Conservation (phyloP, 345 rosid species). For the Populus pruinosa region DNA sequence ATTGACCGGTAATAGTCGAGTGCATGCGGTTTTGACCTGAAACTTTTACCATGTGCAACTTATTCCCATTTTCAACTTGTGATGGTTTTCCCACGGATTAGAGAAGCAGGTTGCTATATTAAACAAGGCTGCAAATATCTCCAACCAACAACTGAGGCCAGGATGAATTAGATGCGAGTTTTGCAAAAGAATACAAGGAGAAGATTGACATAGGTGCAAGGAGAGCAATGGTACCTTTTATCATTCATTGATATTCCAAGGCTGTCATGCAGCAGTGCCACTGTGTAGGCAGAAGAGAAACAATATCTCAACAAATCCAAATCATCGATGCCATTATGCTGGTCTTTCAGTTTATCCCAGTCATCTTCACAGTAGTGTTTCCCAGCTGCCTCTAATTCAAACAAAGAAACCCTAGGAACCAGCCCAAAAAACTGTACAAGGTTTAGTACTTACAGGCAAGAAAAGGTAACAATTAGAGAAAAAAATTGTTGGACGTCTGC, state of each 20-base stretch:
- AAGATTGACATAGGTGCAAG: neutral
- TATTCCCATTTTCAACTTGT: neutral
- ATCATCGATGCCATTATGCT: slow-evolving; percentile 26
- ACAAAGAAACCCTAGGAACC: slow-evolving; percentile 30
- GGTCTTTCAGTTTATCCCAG: slow-evolving; percentile 33
- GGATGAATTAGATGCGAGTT: neutral
- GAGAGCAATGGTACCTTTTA: slow-evolving; percentile 24
- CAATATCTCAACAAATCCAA: slow-evolving; percentile 45
- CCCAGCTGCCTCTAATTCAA: slow-evolving; percentile 40
- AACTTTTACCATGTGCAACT: neutral
- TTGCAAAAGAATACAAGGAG: neutral
- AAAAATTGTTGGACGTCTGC: neutral
- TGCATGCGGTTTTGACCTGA: neutral
- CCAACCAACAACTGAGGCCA: neutral
- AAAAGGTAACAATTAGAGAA: neutral
- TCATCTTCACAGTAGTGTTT: slow-evolving; percentile 36
- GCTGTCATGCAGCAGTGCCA: slow-evolving; percentile 41
- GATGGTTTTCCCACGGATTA: neutral
- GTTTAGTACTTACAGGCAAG: slow-evolving; percentile 1
- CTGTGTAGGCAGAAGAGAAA: slow-evolving; percentile 44
- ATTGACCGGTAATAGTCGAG: neutral
- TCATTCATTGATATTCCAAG: slow-evolving; percentile 40
- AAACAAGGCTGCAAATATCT: neutral
- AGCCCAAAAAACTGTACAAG: slow-evolving; percentile 45
- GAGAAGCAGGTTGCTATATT: neutral